A percentile compares a stretch with the other conserved stretches of the same genome.
Conservation (phyloP, 305 asterid genomes). For the Fraxinus platypoda region DNA sequence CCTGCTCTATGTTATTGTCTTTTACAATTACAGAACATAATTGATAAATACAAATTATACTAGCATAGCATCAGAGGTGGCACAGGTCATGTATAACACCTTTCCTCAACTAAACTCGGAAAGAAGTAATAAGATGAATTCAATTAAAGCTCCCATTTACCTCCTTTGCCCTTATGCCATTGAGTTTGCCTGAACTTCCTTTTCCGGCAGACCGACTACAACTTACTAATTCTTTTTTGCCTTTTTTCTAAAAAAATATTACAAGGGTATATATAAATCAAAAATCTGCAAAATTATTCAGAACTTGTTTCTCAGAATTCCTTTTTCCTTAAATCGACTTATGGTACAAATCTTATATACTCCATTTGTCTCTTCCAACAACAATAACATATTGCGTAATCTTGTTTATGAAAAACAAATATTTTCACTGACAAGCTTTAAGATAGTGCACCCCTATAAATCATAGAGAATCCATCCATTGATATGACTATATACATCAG, state of each 20-base stretch:
- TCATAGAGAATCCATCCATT: not conserved
- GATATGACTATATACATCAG: not conserved
- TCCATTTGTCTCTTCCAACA: not conserved
- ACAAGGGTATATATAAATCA: not conserved
- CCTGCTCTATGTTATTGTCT: not conserved
- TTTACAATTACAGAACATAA: not conserved
- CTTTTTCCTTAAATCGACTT: not conserved
- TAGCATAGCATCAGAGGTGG: not conserved
- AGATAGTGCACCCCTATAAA: not conserved
- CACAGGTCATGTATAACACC: not conserved
- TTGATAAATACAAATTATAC: not conserved
- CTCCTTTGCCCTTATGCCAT: not conserved
- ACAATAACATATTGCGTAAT: not conserved
- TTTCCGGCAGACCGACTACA: not conserved
- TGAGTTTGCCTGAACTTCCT: not conserved
- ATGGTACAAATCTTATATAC: not conserved
- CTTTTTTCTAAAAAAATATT: not conserved
- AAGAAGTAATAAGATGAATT: not conserved
- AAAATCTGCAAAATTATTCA: not conserved
- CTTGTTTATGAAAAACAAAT: not conserved
- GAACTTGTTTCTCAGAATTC: not conserved
- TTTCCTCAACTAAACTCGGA: not conserved
- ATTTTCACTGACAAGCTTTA: not conserved
- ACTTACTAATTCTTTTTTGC: not conserved
- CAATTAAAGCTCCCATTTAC: not conserved